Base-by-base conservation (phyloP, 225 moss, liverwort and hornwort genomes). In the Anthoceros angustus region DNA sequence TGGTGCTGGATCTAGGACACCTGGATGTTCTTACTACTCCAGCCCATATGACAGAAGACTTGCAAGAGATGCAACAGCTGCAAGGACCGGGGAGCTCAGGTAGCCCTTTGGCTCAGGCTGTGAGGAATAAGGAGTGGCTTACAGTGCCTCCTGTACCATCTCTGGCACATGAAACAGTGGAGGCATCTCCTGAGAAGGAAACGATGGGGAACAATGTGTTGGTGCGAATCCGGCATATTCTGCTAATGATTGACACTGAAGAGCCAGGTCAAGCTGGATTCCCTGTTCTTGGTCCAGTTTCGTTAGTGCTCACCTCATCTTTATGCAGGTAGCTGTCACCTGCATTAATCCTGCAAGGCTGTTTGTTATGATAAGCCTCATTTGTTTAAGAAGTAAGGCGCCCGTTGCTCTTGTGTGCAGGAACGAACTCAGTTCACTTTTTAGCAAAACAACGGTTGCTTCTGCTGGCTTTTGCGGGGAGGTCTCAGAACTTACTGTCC, bases 11-110 rank as follows among this genome's bases (percentile, higher is more conserved):
- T 72, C 76, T 91, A 63, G 91, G 95, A 63, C 85, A 80, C 23
- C 74, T 91, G 67, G 88, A 91, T 66, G 62, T 98, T 66, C 66
- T 82, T 24, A 78, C 85, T 68, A 88, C 86, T 91, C 95, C 95
- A 71, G 88, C 95, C 39, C 67, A 71, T 60, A 62, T 61, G 65
- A 80, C 72, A 48, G 70, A 80, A 62, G 61, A 48, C 42, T 49
- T 69, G 64, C 67, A 70, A 39, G 68, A 78, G 69, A 61, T 73
- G 61, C 83, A 79, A 70, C 69, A 71, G 40, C 74, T 62, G 50
- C 75, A 71, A 39, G 79, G 72, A 62, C 70, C 74, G 39, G 77
- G 74, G 63, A 74, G 72, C 73, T 69, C 83, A 66, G 74, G 73
- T 66, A 82, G 86, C 42, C 78, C 83, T 86, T 87, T 83, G 88